Evolutionary conservation across 139 green algal genomes (phyloP).

Genomic region (Deuterostichococcus epilithicus): DNA sequence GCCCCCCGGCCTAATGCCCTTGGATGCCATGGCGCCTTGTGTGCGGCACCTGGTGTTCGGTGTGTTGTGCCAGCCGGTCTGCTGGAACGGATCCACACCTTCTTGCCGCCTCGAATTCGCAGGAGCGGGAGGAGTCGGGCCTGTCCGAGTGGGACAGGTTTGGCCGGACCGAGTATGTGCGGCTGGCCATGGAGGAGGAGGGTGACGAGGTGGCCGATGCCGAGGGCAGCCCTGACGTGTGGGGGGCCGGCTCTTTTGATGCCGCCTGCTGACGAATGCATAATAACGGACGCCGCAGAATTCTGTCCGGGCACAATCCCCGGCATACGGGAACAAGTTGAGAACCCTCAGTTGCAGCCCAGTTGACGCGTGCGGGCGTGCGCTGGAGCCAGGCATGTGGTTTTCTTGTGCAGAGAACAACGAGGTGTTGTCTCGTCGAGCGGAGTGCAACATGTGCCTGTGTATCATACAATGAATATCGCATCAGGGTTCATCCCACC

Average conservation of each 20-base stretch:
- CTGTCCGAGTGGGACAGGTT: slow-evolving; percentile 81
- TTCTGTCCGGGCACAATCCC: too few species aligned
- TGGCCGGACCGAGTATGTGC: slow-evolving; percentile 79
- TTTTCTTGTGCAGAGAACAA: too few species aligned
- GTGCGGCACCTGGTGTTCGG: background rate
- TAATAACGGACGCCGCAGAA: too few species aligned
- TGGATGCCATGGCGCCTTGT: background rate
- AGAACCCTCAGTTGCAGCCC: too few species aligned
- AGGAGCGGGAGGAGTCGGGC: slow-evolving; percentile 65
- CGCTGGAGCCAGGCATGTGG: too few species aligned
- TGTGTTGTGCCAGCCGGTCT: background rate
- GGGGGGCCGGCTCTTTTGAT: background rate
- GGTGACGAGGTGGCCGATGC: slow-evolving; percentile 50
- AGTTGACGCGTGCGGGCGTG: too few species aligned
- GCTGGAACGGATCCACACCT: background rate
- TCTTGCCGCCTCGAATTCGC: slow-evolving; percentile 1
- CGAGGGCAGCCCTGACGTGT: slow-evolving; percentile 2
- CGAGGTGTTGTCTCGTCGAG: too few species aligned
- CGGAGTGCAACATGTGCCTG: too few species aligned
- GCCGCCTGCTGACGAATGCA: background rate
- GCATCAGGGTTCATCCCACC: too few species aligned
- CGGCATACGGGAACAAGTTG: too few species aligned
- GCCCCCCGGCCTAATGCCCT: background rate
- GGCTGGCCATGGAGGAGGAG: slow-evolving; percentile 86
- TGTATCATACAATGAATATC: too few species aligned